Evolutionary conservation across 2,329 filamentous ascomycete species (phyloP).

Genomic region (Elsinoe perseae): DNA sequence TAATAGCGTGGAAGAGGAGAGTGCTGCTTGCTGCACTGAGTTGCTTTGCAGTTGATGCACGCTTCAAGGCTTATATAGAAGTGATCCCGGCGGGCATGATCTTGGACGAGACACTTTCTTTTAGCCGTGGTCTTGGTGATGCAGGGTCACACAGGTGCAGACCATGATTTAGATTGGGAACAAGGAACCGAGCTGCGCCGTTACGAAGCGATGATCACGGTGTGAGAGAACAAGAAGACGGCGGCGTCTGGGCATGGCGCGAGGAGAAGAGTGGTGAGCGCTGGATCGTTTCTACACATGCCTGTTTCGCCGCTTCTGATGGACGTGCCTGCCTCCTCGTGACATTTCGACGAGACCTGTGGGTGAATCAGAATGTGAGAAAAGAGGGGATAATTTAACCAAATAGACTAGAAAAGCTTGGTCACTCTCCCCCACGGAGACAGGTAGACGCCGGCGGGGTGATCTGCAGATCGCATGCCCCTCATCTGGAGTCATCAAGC

Average conservation of each 20-base stretch:
- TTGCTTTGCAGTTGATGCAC: no score
- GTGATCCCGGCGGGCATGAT: neutral
- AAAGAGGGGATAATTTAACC: neutral
- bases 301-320: neutral
- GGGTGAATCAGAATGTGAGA: neutral
- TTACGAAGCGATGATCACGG: neutral
- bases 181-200: neutral
- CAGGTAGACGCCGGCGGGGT: neutral
- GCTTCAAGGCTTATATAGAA: neutral
- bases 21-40: no score
- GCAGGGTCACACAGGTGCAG: neutral
- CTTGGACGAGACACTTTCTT: neutral
- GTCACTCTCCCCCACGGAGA: neutral
- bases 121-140: neutral
- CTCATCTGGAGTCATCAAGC: neutral
- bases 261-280: neutral
- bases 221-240: neutral
- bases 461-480: constrained; percentile 1
- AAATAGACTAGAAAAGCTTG: constrained; percentile 1
- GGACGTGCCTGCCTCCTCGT: neutral
- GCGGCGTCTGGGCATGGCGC: neutral
- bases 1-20: neutral
- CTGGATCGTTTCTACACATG: neutral
- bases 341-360: neutral
- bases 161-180: neutral